Percentiles rank a stretch among this genome's conserved stretches.
Conservation (phyloP, 1,284 basidiomycete species). For the Ceratobasidium sp. region DNA sequence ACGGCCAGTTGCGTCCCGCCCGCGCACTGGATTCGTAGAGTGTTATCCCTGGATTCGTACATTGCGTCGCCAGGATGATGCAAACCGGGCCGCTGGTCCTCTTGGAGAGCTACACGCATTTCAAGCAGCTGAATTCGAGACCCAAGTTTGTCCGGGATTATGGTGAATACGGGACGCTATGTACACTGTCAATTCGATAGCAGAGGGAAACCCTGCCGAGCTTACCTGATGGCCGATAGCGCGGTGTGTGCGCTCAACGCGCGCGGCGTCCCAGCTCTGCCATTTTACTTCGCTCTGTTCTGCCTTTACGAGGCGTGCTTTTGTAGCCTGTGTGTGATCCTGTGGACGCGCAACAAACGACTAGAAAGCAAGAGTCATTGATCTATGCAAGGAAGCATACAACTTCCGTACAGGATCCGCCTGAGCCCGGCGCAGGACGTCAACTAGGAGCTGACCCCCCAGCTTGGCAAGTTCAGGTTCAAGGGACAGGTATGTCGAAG, state of each 20-base stretch:
- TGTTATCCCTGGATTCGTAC: constrained; percentile 15
- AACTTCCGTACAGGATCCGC: constrained; percentile 19
- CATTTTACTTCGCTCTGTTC: constrained; percentile 45
- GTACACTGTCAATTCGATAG: not conserved
- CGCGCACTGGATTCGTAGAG: constrained; percentile 43
- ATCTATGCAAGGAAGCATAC: not conserved
- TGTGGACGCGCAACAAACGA: constrained; percentile 35
- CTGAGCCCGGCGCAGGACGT: constrained; percentile 46
- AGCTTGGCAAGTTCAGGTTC: constrained; percentile 47
- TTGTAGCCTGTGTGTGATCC: constrained; percentile 47
- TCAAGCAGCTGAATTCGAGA: constrained; percentile 41
- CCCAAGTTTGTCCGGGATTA: constrained; percentile 36
- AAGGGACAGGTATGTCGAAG: constrained; percentile 40
- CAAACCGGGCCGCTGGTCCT: not conserved
- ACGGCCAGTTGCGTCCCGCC: constrained; percentile 39
- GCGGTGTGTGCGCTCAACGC: constrained; percentile 46
- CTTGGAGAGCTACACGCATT: constrained; percentile 20
- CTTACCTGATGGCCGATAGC: constrained; percentile 48
- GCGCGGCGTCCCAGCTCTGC: constrained; percentile 39
- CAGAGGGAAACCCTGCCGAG: too few relatives aligned
- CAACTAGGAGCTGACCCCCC: constrained; percentile 46
- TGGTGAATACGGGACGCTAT: constrained; percentile 36
- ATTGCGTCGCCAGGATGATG: constrained; percentile 34
- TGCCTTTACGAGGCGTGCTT: constrained; percentile 44
- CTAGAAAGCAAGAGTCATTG: not conserved